Base-by-base conservation (phyloP, 106 monocot species). In the Chionographis japonica region DNA sequence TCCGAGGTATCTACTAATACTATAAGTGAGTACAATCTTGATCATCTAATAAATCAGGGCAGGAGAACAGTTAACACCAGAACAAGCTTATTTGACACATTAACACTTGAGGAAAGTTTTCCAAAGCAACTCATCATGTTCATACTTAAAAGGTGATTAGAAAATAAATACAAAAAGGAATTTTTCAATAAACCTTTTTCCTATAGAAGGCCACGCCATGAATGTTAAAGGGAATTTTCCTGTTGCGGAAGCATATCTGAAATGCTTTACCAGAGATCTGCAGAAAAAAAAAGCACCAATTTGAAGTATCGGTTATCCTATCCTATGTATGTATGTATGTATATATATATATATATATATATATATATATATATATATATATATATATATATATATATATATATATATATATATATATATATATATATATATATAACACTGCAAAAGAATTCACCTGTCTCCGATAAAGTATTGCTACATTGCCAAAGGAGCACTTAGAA, bases 171-270 rank as follows among this genome's bases (percentile, higher is more conserved):
- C 9, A 10, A 10, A 5, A 10, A 46, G 8, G 46, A 10, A 46
- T 6, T 6, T 6, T 5, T 46, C 9, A 10, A 6, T 46, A 46
- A 73, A 91, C 91, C 95, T 95, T 95, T 88, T 91, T 95, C 72
- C 95, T 86, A 58, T 95, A 95, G 75, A 95, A 95, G 66, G 95
- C 95, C 12, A 91, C 91, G 41, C 95, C 95, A 72, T 91, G 94
- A 63, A 84, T 40, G 61, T 91, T 95, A 66, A 95, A 95, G 40
- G 95, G 95, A 65, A 95, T 88, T 75, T 86, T 91, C 52, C 88
- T 83, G 60, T 86, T 71, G 59, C 95, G 91, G 69, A 95, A 91
- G 20, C 76, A 80, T 56, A 66, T 53, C 71, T 95, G 91, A 72
- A 95, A 95, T 66, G 86, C 69, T 86, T 82, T 95, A 27, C 95